A percentile compares a stretch with the other conserved stretches of the same genome.
Evolutionary conservation across 345 rosid genomes (phyloP).

Genomic region (Brassica incana): DNA sequence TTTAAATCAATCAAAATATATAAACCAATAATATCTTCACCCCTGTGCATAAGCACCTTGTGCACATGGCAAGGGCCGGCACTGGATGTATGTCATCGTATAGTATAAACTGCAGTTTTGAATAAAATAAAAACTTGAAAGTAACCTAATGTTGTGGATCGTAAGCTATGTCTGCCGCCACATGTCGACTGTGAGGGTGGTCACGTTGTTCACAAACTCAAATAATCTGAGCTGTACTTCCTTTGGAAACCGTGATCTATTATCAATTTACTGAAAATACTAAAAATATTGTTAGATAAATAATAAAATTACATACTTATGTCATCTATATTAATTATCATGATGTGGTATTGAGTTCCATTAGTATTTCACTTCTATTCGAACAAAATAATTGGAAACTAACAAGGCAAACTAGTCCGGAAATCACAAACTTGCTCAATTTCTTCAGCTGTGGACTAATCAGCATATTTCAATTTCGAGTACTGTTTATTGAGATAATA

Average conservation of each 20-base stretch:
- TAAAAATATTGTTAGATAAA: background rate
- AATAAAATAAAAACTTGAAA: background rate
- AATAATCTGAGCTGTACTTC: slow-evolving; percentile 13
- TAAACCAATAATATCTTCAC: too few relatives aligned
- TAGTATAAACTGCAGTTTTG: background rate
- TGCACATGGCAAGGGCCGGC: too few relatives aligned
- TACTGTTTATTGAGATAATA: background rate
- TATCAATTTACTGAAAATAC: background rate
- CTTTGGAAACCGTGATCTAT: background rate
- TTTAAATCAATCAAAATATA: too few relatives aligned
- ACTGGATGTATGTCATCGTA: background rate
- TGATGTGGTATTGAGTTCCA: background rate
- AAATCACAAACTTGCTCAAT: background rate
- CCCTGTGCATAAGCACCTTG: too few relatives aligned
- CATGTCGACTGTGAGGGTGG: slow-evolving; percentile 24
- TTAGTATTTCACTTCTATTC: background rate
- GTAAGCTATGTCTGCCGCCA: slow-evolving; percentile 33
- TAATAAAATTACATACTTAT: background rate
- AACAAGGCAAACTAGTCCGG: background rate
- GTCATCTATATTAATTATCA: background rate
- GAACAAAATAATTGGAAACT: background rate
- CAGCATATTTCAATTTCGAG: background rate
- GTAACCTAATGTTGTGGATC: slow-evolving; percentile 37
- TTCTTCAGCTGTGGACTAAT: background rate
- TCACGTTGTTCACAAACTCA: slow-evolving; percentile 12